phyloP scores from a whole-genome alignment of 495 filamentous ascomycete species.

The Trichodelitschia bisporula region DNA sequence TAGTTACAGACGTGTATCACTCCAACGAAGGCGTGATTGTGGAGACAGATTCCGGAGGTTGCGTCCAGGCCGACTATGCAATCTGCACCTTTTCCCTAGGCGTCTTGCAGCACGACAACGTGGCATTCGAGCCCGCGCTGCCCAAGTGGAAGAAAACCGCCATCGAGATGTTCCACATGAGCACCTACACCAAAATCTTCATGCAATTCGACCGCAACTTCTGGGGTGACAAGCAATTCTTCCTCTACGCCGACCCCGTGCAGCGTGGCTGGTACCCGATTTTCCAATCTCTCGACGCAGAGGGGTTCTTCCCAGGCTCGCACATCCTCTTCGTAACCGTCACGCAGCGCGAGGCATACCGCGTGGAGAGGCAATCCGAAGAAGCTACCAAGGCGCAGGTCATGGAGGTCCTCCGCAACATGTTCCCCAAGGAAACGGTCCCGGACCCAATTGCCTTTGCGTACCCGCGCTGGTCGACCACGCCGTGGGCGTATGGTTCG shows the following conservation, averaged over 20 bases:
- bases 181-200: constrained; percentile 61
- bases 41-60: constrained; percentile 27
- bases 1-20: constrained; percentile 35
- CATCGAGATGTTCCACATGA: constrained; percentile 44
- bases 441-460: constrained; percentile 43
- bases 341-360: constrained; percentile 31
- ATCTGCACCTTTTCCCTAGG: constrained; percentile 39
- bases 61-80: constrained; percentile 33
- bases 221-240: constrained; percentile 48
- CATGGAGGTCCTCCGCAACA: constrained; percentile 33
- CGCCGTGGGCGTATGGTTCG: constrained; percentile 41
- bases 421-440: constrained; percentile 36
- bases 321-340: constrained; percentile 53
- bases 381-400: constrained; percentile 33
- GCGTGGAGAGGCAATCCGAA: constrained; percentile 37
- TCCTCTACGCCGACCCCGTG: constrained; percentile 40
- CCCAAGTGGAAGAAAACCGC: constrained; percentile 42
- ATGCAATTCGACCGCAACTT: constrained; percentile 47
- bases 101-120: constrained; percentile 37
- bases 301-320: constrained; percentile 34
- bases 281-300: constrained; percentile 37
- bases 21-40: constrained; percentile 28
- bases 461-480: constrained; percentile 44
- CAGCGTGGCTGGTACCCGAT: constrained; percentile 44
- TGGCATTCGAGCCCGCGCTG: constrained; percentile 33